Evolutionary conservation across 106 monocot species (phyloP).

Genomic region (Dioscorea alata): DNA sequence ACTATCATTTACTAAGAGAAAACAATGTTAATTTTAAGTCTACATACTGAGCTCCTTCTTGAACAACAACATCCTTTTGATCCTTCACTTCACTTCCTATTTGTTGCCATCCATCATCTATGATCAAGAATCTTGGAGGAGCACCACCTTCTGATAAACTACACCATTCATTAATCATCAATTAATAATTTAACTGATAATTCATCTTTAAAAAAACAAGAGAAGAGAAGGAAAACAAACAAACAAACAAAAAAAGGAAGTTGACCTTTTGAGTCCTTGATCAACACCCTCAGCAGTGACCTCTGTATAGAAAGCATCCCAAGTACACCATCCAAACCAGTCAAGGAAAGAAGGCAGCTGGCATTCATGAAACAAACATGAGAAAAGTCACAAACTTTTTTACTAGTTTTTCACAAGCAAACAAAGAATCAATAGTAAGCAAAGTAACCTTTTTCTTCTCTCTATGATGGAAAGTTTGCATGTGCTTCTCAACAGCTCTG

Average conservation of each 20-base stretch:
- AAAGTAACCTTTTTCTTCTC: conserved; percentile 65
- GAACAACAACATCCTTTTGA: conserved; percentile 26
- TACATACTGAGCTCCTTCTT: conserved; percentile 75
- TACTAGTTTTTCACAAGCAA: no score
- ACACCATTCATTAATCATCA: neutral
- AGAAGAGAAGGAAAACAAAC: neutral
- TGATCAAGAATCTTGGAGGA: conserved; percentile 72
- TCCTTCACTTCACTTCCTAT: conserved; percentile 59
- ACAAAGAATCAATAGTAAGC: neutral
- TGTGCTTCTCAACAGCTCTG: conserved; percentile 67
- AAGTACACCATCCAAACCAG: conserved; percentile 95
- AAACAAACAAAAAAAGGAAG: neutral
- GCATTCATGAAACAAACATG: neutral
- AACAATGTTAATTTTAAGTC: no score
- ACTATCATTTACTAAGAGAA: neutral
- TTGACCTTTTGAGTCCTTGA: conserved; percentile 48
- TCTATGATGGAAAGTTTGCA: conserved; percentile 66
- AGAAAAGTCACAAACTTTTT: neutral
- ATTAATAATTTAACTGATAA: neutral
- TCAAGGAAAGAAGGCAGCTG: conserved; percentile 63
- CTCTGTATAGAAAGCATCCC: conserved; percentile 94
- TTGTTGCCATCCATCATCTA: conserved; percentile 81
- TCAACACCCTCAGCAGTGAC: conserved; percentile 80
- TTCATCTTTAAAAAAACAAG: neutral
- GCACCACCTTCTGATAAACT: conserved; percentile 70